These are phyloP conservation scores for Phyllosticta citriasiana DNA, from an alignment of 2,329 filamentous ascomycete species.

Conservation along the genomic window DNA sequence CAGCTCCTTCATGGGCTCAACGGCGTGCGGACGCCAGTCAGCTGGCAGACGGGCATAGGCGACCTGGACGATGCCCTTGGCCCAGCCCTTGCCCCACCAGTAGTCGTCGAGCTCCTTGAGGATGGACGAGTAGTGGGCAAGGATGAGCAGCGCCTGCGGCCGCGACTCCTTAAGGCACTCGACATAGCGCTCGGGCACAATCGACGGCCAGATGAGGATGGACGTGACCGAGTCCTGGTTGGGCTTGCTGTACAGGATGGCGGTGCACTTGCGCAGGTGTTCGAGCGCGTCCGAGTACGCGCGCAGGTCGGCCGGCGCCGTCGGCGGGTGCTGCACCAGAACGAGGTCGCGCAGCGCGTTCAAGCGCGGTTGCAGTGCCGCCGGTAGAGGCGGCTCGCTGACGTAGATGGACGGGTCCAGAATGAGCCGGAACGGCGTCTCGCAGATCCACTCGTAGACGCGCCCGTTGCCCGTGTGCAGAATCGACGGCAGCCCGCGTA, in stretches of 20 bases:
- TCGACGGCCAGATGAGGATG: slow-evolving; percentile 7
- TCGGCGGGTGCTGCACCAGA: neutral
- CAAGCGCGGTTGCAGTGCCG: neutral
- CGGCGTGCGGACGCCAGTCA: neutral
- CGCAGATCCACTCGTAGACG: slow-evolving; percentile 4
- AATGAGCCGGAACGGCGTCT: slow-evolving; percentile 4
- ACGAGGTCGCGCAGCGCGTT: neutral
- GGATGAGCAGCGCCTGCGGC: slow-evolving; percentile 3
- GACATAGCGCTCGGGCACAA: slow-evolving; percentile 7
- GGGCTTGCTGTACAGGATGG: slow-evolving; percentile 1
- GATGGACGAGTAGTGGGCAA: slow-evolving; percentile 4
- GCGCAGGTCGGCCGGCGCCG: neutral
- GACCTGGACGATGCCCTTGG: neutral
- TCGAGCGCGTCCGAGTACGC: slow-evolving; percentile 2
- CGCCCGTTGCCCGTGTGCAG: neutral
- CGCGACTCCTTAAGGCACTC: neutral
- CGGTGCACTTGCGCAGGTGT: slow-evolving; percentile 3
- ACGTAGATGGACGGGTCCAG: neutral
- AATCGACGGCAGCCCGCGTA: slow-evolving; percentile 6
- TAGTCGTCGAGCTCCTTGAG: slow-evolving; percentile 6
- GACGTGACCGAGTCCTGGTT: slow-evolving; percentile 4
- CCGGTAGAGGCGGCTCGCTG: neutral
- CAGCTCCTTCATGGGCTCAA: neutral
- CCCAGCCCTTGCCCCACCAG: slow-evolving; percentile 11
- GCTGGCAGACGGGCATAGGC: slow-evolving; percentile 1